Percentiles rank a stretch among this genome's conserved stretches.
These are phyloP conservation scores for Epichloe scottii DNA, from an alignment of 2,329 filamentous ascomycete species.

Conservation along the genomic window DNA sequence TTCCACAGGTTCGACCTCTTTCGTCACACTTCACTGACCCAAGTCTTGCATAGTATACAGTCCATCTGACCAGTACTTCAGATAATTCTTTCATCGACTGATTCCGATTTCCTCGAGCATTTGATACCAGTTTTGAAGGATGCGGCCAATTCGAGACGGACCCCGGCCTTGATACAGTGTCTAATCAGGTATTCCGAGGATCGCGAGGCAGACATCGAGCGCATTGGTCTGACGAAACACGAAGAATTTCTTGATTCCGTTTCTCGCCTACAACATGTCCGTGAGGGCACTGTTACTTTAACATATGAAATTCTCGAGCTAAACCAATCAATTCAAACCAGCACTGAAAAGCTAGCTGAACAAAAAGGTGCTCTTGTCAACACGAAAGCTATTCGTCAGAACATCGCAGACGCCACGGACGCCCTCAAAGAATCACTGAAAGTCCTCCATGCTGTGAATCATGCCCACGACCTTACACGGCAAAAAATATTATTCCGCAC, in stretches of 20 bases:
- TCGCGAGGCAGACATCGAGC: slow-evolving; percentile 83
- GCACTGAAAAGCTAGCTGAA: slow-evolving; percentile 84
- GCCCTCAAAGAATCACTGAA: slow-evolving; percentile 85
- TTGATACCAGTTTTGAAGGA: slow-evolving; percentile 90
- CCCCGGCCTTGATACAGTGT: slow-evolving; percentile 61
- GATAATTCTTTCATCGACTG: slow-evolving; percentile 87
- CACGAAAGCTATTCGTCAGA: slow-evolving; percentile 81
- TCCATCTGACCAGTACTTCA: slow-evolving; percentile 23
- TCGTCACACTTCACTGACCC: not conserved
- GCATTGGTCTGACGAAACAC: slow-evolving; percentile 88
- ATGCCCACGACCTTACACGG: slow-evolving; percentile 80
- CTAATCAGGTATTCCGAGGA: slow-evolving; percentile 63
- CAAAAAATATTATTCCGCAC: slow-evolving; percentile 92
- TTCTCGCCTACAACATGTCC: slow-evolving; percentile 82
- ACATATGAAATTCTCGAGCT: slow-evolving; percentile 85
- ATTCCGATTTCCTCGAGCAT: slow-evolving; percentile 90
- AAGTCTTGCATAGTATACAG: not conserved
- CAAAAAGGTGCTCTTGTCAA: slow-evolving; percentile 93
- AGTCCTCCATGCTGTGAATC: slow-evolving; percentile 83
- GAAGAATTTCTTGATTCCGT: slow-evolving; percentile 93
- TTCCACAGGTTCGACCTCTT: slow-evolving; percentile 27
- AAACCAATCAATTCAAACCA: slow-evolving; percentile 89
- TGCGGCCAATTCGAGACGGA: slow-evolving; percentile 64
- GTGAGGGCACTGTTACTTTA: slow-evolving; percentile 77
- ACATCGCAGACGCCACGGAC: slow-evolving; percentile 84